phyloP scores from a whole-genome alignment of 331 rosid species.

The Pyracantha coccinea region DNA sequence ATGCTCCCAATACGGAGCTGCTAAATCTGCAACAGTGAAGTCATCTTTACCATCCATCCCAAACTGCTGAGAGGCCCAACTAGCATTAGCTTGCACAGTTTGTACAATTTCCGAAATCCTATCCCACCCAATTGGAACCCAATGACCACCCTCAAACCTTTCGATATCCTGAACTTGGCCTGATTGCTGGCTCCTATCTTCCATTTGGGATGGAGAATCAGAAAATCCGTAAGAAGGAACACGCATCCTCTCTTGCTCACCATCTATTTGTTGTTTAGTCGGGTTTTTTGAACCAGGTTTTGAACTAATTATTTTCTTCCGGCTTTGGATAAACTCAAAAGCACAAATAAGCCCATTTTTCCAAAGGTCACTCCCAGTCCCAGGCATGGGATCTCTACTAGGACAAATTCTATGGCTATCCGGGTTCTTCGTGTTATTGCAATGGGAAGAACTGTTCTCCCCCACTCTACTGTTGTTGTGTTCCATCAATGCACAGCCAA shows the following conservation, averaged over 20 bases:
- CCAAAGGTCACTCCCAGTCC: constrained; percentile 50
- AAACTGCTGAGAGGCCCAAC: constrained; percentile 43
- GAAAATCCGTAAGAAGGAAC: constrained; percentile 27
- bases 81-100: constrained; percentile 50
- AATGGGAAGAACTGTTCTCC: constrained; percentile 11
- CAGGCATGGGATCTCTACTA: constrained; percentile 38
- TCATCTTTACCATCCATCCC: constrained; percentile 52
- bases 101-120: constrained; percentile 60
- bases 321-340: constrained; percentile 59
- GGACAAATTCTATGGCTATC: constrained; percentile 31
- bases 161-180: constrained; percentile 17
- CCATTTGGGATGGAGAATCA: constrained; percentile 20
- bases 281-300: constrained; percentile 27
- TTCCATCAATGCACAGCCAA: constrained; percentile 20
- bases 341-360: constrained; percentile 88
- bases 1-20: constrained; percentile 46
- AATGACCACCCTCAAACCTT: constrained; percentile 30
- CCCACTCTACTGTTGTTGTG: constrained; percentile 21
- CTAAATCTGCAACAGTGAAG: constrained; percentile 64
- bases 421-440: constrained; percentile 29
- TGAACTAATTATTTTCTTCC: constrained; percentile 25
- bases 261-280: constrained; percentile 23
- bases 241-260: constrained; percentile 18
- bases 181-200: constrained; percentile 16
- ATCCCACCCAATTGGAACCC: constrained; percentile 53